These are phyloP conservation scores for Mortierella sp. DNA, from an alignment of 371 early-diverging fungal genomes.

Conservation along the genomic window DNA sequence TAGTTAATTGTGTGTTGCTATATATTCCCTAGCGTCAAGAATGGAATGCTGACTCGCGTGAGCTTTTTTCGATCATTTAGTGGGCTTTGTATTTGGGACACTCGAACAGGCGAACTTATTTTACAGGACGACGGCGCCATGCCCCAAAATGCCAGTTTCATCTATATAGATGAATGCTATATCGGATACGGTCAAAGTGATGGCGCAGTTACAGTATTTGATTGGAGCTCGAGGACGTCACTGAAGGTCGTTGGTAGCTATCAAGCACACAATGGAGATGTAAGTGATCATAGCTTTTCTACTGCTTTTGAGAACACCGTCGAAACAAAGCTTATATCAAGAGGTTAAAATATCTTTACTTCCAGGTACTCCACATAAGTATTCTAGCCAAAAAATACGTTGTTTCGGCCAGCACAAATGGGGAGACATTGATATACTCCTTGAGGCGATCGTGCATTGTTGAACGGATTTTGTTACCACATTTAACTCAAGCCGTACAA, in stretches of 20 bases:
- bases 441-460: slow-evolving; percentile 23
- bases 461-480: slow-evolving; percentile 44
- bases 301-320: not conserved
- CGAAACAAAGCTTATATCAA: no score
- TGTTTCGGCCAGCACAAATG: slow-evolving; percentile 50
- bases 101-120: slow-evolving; percentile 40
- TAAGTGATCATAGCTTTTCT: slow-evolving; percentile 13
- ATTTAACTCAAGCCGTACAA: slow-evolving; percentile 48
- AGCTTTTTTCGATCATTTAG: slow-evolving; percentile 11
- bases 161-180: slow-evolving; percentile 43
- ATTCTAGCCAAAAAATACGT: slow-evolving; percentile 31
- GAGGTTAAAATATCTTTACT: no score
- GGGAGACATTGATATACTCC: slow-evolving; percentile 47
- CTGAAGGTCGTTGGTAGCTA: slow-evolving; percentile 41
- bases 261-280: slow-evolving; percentile 51
- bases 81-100: slow-evolving; percentile 43
- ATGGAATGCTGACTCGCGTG: not conserved
- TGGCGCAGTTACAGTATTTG: slow-evolving; percentile 46
- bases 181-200: slow-evolving; percentile 52
- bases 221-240: slow-evolving; percentile 42
- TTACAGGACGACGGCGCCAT: slow-evolving; percentile 45
- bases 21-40: no score
- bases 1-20: no score
- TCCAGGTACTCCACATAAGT: slow-evolving; percentile 47
- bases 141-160: slow-evolving; percentile 46